These are phyloP conservation scores for Hyparrhenia diplandra DNA, from an alignment of 176 grass and related monocot species.

Conservation along the genomic window DNA sequence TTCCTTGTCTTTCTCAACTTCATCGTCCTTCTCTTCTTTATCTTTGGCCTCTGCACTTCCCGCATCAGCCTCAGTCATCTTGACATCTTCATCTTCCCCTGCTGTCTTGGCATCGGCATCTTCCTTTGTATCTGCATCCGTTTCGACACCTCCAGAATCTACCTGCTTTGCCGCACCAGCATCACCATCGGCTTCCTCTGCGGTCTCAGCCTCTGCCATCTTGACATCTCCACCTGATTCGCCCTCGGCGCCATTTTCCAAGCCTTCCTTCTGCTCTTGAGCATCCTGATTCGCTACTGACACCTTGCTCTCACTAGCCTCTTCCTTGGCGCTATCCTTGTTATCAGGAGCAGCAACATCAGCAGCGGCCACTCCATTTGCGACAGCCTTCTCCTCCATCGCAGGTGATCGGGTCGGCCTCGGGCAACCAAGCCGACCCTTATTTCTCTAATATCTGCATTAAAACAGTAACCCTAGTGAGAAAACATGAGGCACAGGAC, in stretches of 20 bases:
- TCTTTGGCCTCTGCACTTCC: constrained; percentile 10
- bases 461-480: constrained; percentile 1
- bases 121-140: constrained; percentile 15
- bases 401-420: constrained; percentile 22
- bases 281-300: neutral
- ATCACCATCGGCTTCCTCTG: constrained; percentile 27
- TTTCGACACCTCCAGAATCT: constrained; percentile 27
- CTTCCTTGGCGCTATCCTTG: constrained; percentile 21
- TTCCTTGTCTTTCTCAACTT: constrained; percentile 18
- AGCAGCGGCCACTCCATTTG: constrained; percentile 33
- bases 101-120: neutral
- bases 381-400: constrained; percentile 35
- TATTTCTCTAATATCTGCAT: constrained; percentile 36
- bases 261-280: constrained; percentile 26
- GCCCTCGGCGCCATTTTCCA: constrained; percentile 30
- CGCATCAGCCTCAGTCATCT: constrained; percentile 27
- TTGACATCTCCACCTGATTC: constrained; percentile 33
- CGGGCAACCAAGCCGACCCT: constrained; percentile 23
- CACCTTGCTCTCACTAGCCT: constrained; percentile 11
- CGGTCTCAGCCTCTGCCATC: constrained; percentile 20
- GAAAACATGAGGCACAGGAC: neutral
- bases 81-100: constrained; percentile 19
- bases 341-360: constrained; percentile 22
- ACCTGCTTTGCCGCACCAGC: neutral
- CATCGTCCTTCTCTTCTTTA: constrained; percentile 22